A percentile compares a stretch with the other conserved stretches of the same genome.
phyloP scores from a whole-genome alignment of 352 stramenopile species.

The Achlya hypogyna region DNA sequence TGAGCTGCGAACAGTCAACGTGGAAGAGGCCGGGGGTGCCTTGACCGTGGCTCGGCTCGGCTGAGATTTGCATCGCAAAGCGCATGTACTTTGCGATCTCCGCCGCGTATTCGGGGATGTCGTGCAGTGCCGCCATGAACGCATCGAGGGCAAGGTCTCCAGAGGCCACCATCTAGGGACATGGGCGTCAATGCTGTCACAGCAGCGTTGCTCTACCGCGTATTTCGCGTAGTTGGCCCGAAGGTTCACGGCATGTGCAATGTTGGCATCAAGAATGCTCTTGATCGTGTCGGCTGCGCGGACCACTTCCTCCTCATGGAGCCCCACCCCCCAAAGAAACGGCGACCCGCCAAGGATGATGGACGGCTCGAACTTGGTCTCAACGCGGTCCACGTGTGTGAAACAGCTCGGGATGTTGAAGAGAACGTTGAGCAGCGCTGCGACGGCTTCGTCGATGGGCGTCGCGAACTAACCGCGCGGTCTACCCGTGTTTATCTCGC shows the following conservation, averaged over 20 bases:
- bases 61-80: constrained; percentile 8
- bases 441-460: constrained; percentile 43
- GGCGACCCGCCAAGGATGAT: constrained; percentile 26
- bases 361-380: constrained; percentile 48
- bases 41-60: neutral
- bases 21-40: neutral
- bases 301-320: constrained; percentile 51
- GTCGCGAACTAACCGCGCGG: constrained; percentile 32
- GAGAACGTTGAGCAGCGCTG: constrained; percentile 48
- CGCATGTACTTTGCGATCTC: constrained; percentile 14
- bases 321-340: constrained; percentile 61
- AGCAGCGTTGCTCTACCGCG: neutral
- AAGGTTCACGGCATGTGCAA: constrained; percentile 31
- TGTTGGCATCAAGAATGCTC: constrained; percentile 49
- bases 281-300: constrained; percentile 47
- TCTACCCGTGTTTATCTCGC: neutral
- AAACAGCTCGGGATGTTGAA: constrained; percentile 61
- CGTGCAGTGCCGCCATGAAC: constrained; percentile 6
- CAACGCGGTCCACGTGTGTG: constrained; percentile 51
- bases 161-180: constrained; percentile 6
- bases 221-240: constrained; percentile 30
- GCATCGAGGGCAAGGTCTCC: constrained; percentile 4
- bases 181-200: neutral
- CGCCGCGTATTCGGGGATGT: constrained; percentile 2
- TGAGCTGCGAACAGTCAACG: constrained; percentile 31